Evolutionary conservation across 257 asterid species (phyloP).

Genomic region (Solanum gracilifrons): DNA sequence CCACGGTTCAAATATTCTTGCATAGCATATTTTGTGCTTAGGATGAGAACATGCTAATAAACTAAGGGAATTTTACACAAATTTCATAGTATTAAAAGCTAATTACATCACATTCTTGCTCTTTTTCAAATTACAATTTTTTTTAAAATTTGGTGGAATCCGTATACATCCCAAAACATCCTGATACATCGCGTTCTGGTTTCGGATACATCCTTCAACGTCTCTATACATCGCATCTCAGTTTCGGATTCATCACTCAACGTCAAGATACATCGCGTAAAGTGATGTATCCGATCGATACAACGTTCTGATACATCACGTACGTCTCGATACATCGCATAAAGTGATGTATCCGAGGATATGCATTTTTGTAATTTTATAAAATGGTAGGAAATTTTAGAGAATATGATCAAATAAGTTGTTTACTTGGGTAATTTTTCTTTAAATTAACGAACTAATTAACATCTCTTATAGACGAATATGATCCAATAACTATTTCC

Average conservation of each 20-base stretch:
- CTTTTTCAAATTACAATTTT: too few species aligned
- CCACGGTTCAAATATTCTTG: neutral
- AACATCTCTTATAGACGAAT: neutral
- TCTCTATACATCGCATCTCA: too few species aligned
- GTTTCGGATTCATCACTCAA: neutral
- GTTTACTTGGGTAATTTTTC: too few species aligned
- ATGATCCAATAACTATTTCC: neutral
- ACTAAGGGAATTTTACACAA: too few species aligned
- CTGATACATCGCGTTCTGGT: too few species aligned
- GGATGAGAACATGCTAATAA: too few species aligned
- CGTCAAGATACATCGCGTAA: neutral
- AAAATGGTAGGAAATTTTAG: neutral
- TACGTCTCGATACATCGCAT: neutral
- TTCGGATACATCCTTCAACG: too few species aligned
- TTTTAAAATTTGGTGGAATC: too few species aligned
- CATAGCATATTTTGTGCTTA: too few species aligned
- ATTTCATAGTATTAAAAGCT: too few species aligned
- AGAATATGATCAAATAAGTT: neutral
- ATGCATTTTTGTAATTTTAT: too few species aligned
- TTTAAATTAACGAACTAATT: neutral
- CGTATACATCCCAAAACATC: rapidly evolving
- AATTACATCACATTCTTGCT: too few species aligned
- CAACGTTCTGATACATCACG: neutral
- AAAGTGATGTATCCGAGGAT: neutral
- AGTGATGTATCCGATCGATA: neutral